These are phyloP conservation scores for Cystoderma amianthinum DNA, from an alignment of 768 basidiomycete genomes.

Conservation along the genomic window DNA sequence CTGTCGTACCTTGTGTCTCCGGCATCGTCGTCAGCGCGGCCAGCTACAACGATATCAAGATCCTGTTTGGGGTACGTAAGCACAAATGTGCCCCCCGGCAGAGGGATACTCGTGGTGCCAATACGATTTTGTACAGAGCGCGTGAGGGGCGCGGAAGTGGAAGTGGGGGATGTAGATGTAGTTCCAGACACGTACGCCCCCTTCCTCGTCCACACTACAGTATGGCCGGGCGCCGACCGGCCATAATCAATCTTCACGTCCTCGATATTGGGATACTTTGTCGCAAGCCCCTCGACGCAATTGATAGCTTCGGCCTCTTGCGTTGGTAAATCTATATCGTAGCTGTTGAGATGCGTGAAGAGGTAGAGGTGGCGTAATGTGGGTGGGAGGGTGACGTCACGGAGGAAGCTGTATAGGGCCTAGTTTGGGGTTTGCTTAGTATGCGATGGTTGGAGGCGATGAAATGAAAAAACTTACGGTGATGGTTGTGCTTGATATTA, in stretches of 20 bases:
- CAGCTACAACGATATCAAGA: no score
- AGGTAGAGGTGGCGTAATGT: neutral
- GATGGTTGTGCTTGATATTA: neutral
- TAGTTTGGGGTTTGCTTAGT: neutral
- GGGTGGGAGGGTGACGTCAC: neutral
- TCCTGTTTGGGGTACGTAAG: neutral
- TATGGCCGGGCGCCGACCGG: neutral
- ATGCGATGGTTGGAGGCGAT: no score
- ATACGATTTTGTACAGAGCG: neutral
- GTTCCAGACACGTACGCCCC: neutral
- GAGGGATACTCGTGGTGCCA: neutral
- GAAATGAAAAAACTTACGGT: neutral
- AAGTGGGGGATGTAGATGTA: neutral
- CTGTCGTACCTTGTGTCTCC: neutral
- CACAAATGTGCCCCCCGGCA: neutral
- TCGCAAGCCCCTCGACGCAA: neutral
- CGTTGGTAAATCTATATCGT: neutral
- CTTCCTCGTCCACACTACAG: neutral
- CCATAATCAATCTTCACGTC: neutral
- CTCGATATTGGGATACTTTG: neutral
- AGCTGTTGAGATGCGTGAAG: neutral
- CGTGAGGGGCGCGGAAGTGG: neutral
- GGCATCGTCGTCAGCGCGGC: neutral
- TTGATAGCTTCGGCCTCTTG: neutral
- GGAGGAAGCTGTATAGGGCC: neutral